Percentiles rank a stretch among this genome's conserved stretches.
These are phyloP conservation scores for Rhodomyrtus psidioides DNA, from an alignment of 441 rosid species.

Conservation along the genomic window DNA sequence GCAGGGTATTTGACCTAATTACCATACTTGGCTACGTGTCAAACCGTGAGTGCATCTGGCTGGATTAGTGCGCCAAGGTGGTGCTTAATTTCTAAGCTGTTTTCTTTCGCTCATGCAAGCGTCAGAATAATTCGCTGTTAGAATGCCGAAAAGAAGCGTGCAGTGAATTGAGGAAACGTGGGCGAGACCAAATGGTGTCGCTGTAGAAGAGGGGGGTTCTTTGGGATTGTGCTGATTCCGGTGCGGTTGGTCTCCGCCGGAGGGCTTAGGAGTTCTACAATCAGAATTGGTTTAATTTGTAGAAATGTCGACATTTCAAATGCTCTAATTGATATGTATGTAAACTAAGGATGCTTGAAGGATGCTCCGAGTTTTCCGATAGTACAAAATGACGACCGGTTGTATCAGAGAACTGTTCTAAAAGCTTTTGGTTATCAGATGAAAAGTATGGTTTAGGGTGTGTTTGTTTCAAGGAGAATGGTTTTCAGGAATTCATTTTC, in stretches of 20 bases:
- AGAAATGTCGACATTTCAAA: conserved; percentile 15
- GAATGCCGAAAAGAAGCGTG: neutral
- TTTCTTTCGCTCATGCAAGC: neutral
- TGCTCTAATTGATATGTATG: conserved; percentile 1
- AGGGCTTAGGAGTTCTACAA: conserved; percentile 8
- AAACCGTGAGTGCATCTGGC: too few relatives aligned
- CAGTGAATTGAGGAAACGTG: conserved; percentile 15
- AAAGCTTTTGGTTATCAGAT: too few relatives aligned
- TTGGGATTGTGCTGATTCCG: conserved; percentile 28
- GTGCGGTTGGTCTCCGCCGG: conserved; percentile 20
- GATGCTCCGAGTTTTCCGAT: neutral
- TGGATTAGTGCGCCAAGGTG: too few relatives aligned
- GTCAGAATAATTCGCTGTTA: neutral
- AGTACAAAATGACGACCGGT: neutral
- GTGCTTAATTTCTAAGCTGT: too few relatives aligned
- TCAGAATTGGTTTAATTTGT: neutral
- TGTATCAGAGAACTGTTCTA: neutral
- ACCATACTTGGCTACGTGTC: neutral
- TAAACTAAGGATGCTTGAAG: neutral
- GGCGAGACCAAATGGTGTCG: conserved; percentile 22
- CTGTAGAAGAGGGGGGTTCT: conserved; percentile 23
- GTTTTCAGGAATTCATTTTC: too few relatives aligned
- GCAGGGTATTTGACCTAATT: neutral
- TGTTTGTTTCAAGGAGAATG: too few relatives aligned
- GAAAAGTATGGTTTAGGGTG: too few relatives aligned